Evolutionary conservation across 2,329 filamentous ascomycete genomes (phyloP).

Genomic region (Paraphoma sp.): DNA sequence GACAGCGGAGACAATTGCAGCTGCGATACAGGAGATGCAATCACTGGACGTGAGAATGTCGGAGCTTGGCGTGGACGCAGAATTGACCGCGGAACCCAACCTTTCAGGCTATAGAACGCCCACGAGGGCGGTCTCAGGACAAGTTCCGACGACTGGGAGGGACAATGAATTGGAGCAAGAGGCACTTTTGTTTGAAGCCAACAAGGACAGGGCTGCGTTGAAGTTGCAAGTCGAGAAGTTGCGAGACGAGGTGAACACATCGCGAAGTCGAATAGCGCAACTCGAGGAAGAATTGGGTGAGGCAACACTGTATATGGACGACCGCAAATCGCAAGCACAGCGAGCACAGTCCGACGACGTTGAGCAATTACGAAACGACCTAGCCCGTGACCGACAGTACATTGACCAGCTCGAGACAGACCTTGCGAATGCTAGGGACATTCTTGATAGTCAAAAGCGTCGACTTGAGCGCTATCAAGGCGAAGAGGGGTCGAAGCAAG

Average conservation of each 20-base stretch:
- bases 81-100: slow-evolving; percentile 42
- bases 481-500: slow-evolving; percentile 54
- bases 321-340: slow-evolving; percentile 46
- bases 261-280: slow-evolving; percentile 50
- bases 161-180: slow-evolving; percentile 58
- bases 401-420: slow-evolving; percentile 59
- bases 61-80: slow-evolving; percentile 43
- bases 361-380: slow-evolving; percentile 52
- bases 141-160: slow-evolving; percentile 36
- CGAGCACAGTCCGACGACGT: slow-evolving; percentile 50
- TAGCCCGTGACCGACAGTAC: slow-evolving; percentile 55
- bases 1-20: slow-evolving; percentile 47
- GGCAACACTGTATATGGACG: slow-evolving; percentile 54
- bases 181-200: slow-evolving; percentile 57
- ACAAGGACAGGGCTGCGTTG: slow-evolving; percentile 54
- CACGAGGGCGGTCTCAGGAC: slow-evolving; percentile 38
- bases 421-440: slow-evolving; percentile 52
- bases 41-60: slow-evolving; percentile 44
- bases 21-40: slow-evolving; percentile 50
- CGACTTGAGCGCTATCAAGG: slow-evolving; percentile 53
- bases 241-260: slow-evolving; percentile 51
- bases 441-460: slow-evolving; percentile 54
- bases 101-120: slow-evolving; percentile 42
- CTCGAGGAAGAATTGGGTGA: slow-evolving; percentile 58
- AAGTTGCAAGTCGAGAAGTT: slow-evolving; percentile 49